Conservation (phyloP, 1,284 basidiomycete species). For the Sanghuangporus weigelae region DNA sequence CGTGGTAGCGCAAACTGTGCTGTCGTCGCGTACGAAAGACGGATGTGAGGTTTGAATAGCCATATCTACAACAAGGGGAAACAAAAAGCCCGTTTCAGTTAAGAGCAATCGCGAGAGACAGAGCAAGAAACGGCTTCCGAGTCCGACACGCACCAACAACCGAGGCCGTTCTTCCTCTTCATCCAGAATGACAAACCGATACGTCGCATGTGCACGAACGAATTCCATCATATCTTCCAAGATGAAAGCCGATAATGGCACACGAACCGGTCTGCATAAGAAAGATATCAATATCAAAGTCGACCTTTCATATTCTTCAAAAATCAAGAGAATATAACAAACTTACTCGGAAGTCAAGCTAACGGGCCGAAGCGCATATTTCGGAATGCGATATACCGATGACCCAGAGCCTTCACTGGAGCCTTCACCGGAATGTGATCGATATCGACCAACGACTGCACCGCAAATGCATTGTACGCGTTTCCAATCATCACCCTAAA, state of each 20-base stretch:
- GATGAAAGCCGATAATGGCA: constrained; percentile 79
- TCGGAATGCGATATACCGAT: constrained; percentile 63
- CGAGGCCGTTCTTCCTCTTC: constrained; percentile 75
- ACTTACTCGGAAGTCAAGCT: constrained; percentile 59
- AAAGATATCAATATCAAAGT: neutral
- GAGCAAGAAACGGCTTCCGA: no score
- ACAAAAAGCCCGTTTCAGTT: neutral
- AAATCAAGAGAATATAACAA: constrained; percentile 15
- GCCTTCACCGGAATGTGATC: constrained; percentile 40
- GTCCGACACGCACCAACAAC: constrained; percentile 55
- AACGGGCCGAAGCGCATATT: constrained; percentile 76
- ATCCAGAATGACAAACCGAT: constrained; percentile 81
- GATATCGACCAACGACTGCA: constrained; percentile 66
- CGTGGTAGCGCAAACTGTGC: constrained; percentile 54
- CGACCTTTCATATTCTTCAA: constrained; percentile 6
- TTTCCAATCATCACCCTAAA: constrained; percentile 57
- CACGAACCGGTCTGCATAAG: constrained; percentile 44
- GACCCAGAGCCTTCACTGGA: constrained; percentile 25
- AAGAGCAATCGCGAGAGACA: neutral
- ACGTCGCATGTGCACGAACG: constrained; percentile 83
- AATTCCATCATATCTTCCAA: constrained; percentile 85
- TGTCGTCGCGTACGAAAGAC: constrained; percentile 62
- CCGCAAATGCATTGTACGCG: constrained; percentile 74
- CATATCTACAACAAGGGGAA: constrained; percentile 51
- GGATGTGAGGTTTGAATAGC: constrained; percentile 86